Conservation (phyloP, 1,284 basidiomycete genomes). For the Tremellales sp. region DNA sequence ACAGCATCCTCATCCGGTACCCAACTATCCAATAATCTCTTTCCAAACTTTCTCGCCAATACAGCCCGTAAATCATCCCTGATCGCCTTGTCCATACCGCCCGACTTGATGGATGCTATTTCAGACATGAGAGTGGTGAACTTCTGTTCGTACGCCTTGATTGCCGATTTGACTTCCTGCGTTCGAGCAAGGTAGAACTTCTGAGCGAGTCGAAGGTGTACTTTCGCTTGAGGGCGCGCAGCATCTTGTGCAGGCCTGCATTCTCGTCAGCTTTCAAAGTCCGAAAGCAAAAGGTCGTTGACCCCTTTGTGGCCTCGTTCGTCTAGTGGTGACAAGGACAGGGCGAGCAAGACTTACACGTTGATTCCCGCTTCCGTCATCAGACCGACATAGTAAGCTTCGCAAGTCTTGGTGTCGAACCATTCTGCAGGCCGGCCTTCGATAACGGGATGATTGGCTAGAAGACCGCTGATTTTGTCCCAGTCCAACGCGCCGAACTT, state of each 20-base stretch:
- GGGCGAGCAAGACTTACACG: constrained; percentile 52
- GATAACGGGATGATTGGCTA: constrained; percentile 52
- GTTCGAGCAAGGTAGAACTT: constrained; percentile 66
- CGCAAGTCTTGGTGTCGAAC: constrained; percentile 67
- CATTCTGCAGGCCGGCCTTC: constrained; percentile 59
- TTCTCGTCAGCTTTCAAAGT: background rate
- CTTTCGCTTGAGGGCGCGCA: constrained; percentile 44
- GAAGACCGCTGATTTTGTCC: constrained; percentile 62
- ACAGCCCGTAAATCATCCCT: constrained; percentile 47
- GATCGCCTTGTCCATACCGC: constrained; percentile 62
- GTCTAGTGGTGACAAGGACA: no score
- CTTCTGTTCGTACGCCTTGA: constrained; percentile 64
- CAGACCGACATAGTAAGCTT: constrained; percentile 60
- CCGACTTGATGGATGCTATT: constrained; percentile 63
- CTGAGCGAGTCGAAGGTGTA: constrained; percentile 66
- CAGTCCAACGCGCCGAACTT: constrained; percentile 74
- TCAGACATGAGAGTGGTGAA: constrained; percentile 57
- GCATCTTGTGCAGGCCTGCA: constrained; percentile 39
- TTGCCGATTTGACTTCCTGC: constrained; percentile 63
- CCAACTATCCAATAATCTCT: constrained; percentile 38
- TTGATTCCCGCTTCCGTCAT: constrained; percentile 66
- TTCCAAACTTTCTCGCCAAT: constrained; percentile 38
- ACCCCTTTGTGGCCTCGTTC: no score
- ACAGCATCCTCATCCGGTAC: constrained; percentile 31
- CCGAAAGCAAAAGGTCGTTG: no score